Base-by-base conservation (phyloP, 768 basidiomycete genomes). In the Amanita rubescens region DNA sequence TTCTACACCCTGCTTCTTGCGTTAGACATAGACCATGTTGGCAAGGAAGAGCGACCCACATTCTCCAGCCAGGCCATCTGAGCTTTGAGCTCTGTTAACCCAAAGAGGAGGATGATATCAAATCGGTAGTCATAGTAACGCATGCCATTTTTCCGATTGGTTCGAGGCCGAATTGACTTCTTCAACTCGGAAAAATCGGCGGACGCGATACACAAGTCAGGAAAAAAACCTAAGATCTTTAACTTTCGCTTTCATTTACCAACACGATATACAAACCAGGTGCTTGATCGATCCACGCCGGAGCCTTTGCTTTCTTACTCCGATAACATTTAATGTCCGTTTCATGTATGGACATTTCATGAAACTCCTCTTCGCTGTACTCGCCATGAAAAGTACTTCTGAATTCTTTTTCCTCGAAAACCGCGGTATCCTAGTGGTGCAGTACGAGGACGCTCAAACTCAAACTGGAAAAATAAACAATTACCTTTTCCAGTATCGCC, bases 21-120 rank as follows among this genome's bases (percentile, higher is more conserved):
- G 27, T 49, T 30, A 30, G 10, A 42, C 20, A 11, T 11, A 14
- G 15, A 3, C 14, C 11, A 22, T 12, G 22, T 20, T 2, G 38
- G 10, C 5, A 12, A 33, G 38, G 33, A 15, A 11, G 19, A 20
- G 11, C 2, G 3, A 49, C 60, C 11, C 53, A 74, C 71, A 44
- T 69, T 57, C 48, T 78, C 73, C 44, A 55, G 62, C 77, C 77
- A 79, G 11, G 65, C 60, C 11, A 77, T 67, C 42, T 75, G 72
- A 0, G 75, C 75, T 53, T 75, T 70, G 14, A 78, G 39, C 49
- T 79, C 77, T 0, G 76, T 75, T 35, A 70, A 46, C 0, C 78
- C 78, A 35, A 75, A 73, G 48, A 65, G 67, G 48, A 79, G 56
- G 33, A 76, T 43, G 30, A 79, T 62, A 12, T 71, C 68, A 47